These are phyloP conservation scores for Glycyrrhiza uralensis DNA, from an alignment of 306 rosid species.

Conservation along the genomic window DNA sequence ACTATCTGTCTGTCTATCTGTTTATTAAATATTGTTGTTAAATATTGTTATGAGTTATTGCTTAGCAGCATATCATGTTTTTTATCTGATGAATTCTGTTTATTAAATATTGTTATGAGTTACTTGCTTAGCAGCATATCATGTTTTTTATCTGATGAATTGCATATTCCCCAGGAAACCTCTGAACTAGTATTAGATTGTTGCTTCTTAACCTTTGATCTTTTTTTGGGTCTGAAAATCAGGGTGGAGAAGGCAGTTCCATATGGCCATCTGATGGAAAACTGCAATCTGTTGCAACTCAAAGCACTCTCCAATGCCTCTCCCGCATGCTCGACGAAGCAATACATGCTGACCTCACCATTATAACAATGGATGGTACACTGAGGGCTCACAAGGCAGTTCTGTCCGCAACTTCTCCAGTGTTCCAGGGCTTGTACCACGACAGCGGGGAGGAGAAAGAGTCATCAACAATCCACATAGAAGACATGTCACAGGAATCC, in stretches of 20 bases:
- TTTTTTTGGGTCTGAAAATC: not conserved
- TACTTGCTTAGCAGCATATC: not conserved
- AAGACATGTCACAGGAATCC: constrained; percentile 65
- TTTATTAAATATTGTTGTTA: too few relatives aligned
- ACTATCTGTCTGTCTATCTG: not conserved
- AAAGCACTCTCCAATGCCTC: constrained; percentile 59
- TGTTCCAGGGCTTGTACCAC: constrained; percentile 53
- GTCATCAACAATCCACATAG: constrained; percentile 56
- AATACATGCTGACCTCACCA: constrained; percentile 63
- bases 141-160: not conserved
- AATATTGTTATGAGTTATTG: not conserved
- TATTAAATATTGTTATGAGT: not conserved
- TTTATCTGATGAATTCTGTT: not conserved
- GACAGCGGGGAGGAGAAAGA: constrained; percentile 46
- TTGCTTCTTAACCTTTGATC: not conserved
- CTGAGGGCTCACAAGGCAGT: constrained; percentile 70
- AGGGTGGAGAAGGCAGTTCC: constrained; percentile 59
- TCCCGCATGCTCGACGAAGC: constrained; percentile 72
- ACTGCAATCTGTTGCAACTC: constrained; percentile 51
- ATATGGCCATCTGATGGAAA: constrained; percentile 63
- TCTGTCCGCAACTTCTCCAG: constrained; percentile 65
- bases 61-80: not conserved
- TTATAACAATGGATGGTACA: constrained; percentile 51
- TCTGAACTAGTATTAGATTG: not conserved
- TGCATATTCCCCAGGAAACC: not conserved